Evolutionary conservation across 345 rosid species (phyloP).

Genomic region (Sisymbrium irio): DNA sequence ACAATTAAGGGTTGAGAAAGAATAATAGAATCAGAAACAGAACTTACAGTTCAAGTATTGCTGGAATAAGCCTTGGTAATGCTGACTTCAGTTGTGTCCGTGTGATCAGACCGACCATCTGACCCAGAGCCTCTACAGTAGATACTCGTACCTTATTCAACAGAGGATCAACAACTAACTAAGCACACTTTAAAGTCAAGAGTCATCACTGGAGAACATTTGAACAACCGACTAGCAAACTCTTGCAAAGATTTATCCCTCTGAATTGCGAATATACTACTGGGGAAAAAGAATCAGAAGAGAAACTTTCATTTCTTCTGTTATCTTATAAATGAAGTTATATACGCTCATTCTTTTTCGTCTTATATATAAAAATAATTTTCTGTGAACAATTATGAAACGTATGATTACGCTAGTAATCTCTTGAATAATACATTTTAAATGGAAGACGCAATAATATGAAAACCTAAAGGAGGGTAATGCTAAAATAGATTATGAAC

Average conservation of each 20-base stretch:
- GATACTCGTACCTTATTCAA: conserved; percentile 71
- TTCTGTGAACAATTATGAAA: neutral
- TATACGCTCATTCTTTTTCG: neutral
- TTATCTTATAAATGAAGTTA: conserved; percentile 5
- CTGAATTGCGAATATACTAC: conserved; percentile 7
- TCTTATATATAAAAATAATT: neutral
- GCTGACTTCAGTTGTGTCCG: conserved; percentile 85
- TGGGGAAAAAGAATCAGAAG: neutral
- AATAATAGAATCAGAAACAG: conserved; percentile 11
- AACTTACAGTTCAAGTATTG: conserved; percentile 86
- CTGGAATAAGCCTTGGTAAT: conserved; percentile 84
- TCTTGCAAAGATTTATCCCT: neutral
- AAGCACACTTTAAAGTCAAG: conserved; percentile 9
- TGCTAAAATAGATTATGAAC: conserved; percentile 7
- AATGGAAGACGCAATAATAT: neutral
- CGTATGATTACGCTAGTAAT: conserved; percentile 11
- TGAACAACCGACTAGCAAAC: conserved; percentile 7
- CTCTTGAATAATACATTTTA: neutral
- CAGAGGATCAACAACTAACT: conserved; percentile 26
- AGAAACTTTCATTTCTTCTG: conserved; percentile 5
- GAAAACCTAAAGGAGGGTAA: conserved; percentile 1
- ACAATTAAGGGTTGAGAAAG: conserved; percentile 2
- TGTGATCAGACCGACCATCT: conserved; percentile 90
- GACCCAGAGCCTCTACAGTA: conserved; percentile 95
- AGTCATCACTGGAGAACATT: neutral